Evolutionary conservation across 2,329 filamentous ascomycete genomes (phyloP).

Genomic region (Pseudogymnoascus sp.): DNA sequence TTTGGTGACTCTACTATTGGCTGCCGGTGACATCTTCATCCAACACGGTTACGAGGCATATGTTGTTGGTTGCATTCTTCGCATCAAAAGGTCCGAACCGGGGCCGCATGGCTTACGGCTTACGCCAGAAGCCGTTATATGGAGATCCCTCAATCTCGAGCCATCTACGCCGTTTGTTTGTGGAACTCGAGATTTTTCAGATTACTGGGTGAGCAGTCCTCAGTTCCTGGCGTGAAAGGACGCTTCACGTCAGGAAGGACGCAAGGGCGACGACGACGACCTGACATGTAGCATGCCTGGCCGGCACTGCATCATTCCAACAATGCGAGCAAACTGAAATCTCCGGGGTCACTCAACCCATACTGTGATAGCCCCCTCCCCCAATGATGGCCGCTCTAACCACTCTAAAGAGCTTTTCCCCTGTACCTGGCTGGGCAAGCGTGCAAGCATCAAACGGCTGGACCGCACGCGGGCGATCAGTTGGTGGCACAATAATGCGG

Average conservation of each 20-base stretch:
- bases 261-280: not conserved
- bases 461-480: not conserved
- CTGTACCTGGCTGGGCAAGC: not conserved
- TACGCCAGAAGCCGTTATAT: not conserved
- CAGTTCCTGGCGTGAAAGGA: not conserved
- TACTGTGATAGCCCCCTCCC: not conserved
- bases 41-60: constrained; percentile 1
- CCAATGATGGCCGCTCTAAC: not conserved
- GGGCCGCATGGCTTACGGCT: not conserved
- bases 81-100: constrained; percentile 3
- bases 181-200: not conserved
- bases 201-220: not conserved
- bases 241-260: too few species aligned
- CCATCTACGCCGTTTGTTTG: constrained; percentile 1
- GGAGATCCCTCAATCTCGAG: not conserved
- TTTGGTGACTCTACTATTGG: not conserved
- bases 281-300: not conserved
- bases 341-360: not conserved
- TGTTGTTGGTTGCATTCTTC: constrained; percentile 1
- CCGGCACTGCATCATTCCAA: not conserved
- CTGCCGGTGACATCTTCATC: not conserved
- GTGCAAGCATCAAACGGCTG: constrained; percentile 3
- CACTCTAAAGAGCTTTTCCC: not conserved
- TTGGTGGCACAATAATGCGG: not conserved
- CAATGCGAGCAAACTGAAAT: constrained; percentile 3